phyloP scores from a whole-genome alignment of 768 basidiomycete species.

The Mycena epipterygia region DNA sequence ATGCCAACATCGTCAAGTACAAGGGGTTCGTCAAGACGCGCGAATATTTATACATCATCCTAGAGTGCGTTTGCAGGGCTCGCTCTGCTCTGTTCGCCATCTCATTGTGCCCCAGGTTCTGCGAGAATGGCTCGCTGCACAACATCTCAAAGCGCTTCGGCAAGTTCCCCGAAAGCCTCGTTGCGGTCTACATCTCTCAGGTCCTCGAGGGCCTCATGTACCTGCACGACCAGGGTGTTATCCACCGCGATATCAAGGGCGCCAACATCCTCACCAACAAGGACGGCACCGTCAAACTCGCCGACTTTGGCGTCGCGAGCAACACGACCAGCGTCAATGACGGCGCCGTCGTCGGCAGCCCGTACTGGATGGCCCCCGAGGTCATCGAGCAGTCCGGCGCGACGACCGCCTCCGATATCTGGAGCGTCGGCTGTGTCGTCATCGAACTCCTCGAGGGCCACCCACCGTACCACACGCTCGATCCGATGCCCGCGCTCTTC shows the following conservation, averaged over 20 bases:
- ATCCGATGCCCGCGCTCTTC: slow-evolving; percentile 98
- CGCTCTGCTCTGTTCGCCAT: not conserved
- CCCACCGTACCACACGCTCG: slow-evolving; percentile 95
- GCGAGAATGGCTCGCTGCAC: slow-evolving; percentile 98
- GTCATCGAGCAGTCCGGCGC: slow-evolving; percentile 99
- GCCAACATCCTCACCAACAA: slow-evolving; percentile 99
- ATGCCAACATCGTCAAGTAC: slow-evolving; percentile 98
- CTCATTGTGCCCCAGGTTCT: slow-evolving; percentile 69
- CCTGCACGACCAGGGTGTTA: slow-evolving; percentile 99
- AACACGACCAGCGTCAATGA: slow-evolving; percentile 82
- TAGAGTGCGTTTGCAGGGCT: slow-evolving; percentile 74
- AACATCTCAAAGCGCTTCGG: slow-evolving; percentile 97
- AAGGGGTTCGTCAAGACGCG: slow-evolving; percentile 97
- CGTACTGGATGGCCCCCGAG: slow-evolving; percentile 99
- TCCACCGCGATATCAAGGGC: slow-evolving; percentile 99
- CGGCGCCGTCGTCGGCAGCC: slow-evolving; percentile 95
- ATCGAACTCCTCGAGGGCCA: slow-evolving; percentile 94
- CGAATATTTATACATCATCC: slow-evolving; percentile 95
- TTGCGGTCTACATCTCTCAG: slow-evolving; percentile 97
- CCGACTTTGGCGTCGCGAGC: slow-evolving; percentile 97
- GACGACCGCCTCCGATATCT: slow-evolving; percentile 97
- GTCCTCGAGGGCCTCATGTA: slow-evolving; percentile 96
- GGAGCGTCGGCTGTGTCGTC: slow-evolving; percentile 98
- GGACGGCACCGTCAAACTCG: slow-evolving; percentile 98
- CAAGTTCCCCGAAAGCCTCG: slow-evolving; percentile 97